Conservation (phyloP, 176 grass and related monocot genomes). For the Oryza coarctata region DNA sequence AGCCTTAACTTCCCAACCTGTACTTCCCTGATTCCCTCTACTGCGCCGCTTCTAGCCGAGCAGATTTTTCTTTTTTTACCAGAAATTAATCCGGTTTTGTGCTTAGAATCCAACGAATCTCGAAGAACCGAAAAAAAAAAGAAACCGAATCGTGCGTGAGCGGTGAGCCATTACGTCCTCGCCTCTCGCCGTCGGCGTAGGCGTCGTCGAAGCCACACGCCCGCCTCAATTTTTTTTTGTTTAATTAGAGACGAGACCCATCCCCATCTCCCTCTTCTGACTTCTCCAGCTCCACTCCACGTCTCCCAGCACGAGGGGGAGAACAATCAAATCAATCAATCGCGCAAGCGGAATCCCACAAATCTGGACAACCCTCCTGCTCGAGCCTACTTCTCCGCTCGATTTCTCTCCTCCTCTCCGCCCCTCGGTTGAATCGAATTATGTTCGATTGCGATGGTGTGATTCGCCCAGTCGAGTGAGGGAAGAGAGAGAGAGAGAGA, state of each 20-base stretch:
- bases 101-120: no score
- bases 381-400: neutral
- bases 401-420: neutral
- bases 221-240: neutral
- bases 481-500: no score
- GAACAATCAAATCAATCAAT: neutral
- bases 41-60: no score
- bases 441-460: neutral
- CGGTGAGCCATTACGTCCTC: constrained; percentile 30
- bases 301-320: constrained; percentile 4
- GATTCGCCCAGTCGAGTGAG: neutral
- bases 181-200: neutral
- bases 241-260: neutral
- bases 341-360: neutral
- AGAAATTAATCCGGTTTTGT: no score
- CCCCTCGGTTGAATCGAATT: neutral
- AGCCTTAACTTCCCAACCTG: no score
- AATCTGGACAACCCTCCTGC: neutral
- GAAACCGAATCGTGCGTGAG: neutral
- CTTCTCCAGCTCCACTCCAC: constrained; percentile 9
- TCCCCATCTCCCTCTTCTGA: neutral
- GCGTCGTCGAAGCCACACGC: neutral
- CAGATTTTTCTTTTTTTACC: no score
- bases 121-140: no score
- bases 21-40: no score